Evolutionary conservation across 106 monocot species (phyloP).

Genomic region (Phalaenopsis aphrodite): DNA sequence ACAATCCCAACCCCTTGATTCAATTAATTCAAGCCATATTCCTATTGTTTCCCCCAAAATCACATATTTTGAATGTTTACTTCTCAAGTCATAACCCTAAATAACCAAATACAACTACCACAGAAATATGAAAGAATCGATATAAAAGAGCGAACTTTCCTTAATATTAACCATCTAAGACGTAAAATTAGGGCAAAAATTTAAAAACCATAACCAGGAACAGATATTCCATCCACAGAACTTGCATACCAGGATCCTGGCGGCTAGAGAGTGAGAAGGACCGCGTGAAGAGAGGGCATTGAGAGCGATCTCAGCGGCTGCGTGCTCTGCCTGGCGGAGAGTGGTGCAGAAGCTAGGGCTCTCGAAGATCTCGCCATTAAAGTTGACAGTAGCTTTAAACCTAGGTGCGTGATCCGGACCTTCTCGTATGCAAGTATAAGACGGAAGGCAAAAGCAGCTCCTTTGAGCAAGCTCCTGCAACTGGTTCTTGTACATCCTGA

Average conservation of each 20-base stretch:
- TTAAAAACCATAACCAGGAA: not conserved
- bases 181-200: not conserved
- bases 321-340: slow-evolving; percentile 88
- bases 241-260: slow-evolving; percentile 61
- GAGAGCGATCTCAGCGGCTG: slow-evolving; percentile 82
- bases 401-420: slow-evolving; percentile 93
- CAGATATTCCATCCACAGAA: not conserved
- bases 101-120: not conserved
- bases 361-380: slow-evolving; percentile 83
- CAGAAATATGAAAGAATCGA: not conserved
- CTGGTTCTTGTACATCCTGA: slow-evolving; percentile 91
- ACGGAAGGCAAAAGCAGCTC: slow-evolving; percentile 95
- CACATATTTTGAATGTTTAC: not conserved
- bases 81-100: too few species aligned
- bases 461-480: slow-evolving; percentile 95
- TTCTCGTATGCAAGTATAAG: slow-evolving; percentile 77
- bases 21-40: not conserved
- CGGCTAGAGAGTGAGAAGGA: slow-evolving; percentile 80
- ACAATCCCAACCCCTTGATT: not conserved
- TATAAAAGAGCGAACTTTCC: not conserved
- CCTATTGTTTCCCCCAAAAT: not conserved
- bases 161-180: not conserved
- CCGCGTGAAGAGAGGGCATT: slow-evolving; percentile 61
- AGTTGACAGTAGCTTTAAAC: slow-evolving; percentile 87
- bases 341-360: slow-evolving; percentile 87